Conservation (phyloP, 2,329 filamentous ascomycete genomes). For the Trichoderma pleuroti region DNA sequence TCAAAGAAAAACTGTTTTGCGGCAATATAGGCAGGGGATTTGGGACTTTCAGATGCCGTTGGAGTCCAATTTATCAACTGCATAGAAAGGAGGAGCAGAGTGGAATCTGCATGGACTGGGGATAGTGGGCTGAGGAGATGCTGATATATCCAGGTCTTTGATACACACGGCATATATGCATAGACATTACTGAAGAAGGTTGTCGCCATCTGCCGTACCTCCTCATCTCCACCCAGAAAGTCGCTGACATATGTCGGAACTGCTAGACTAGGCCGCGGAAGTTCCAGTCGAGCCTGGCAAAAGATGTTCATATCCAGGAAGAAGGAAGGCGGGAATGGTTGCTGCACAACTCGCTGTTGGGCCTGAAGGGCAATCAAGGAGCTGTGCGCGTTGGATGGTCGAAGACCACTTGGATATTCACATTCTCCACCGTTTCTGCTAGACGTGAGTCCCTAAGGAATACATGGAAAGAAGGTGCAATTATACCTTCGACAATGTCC, state of each 20-base stretch:
- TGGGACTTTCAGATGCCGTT: background rate
- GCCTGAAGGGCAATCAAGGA: background rate
- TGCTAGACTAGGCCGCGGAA: background rate
- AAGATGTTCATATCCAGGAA: background rate
- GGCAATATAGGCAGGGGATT: background rate
- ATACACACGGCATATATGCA: background rate
- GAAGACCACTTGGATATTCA: background rate
- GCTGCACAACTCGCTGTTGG: background rate
- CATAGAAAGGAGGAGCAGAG: background rate
- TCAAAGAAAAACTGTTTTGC: background rate
- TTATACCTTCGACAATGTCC: background rate
- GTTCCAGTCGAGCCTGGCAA: background rate
- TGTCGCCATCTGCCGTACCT: background rate
- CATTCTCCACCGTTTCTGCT: background rate
- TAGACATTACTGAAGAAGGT: background rate
- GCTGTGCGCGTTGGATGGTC: background rate
- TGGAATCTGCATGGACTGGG: background rate
- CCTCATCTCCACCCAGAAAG: background rate
- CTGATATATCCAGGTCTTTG: background rate
- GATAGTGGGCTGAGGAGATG: background rate
- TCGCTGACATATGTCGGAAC: background rate
- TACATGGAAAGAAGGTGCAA: background rate
- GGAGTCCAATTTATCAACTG: background rate
- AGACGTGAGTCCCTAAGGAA: background rate
- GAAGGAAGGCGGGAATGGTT: background rate